Conservation (phyloP, 331 rosid genomes). For the Stylosanthes scabra region DNA sequence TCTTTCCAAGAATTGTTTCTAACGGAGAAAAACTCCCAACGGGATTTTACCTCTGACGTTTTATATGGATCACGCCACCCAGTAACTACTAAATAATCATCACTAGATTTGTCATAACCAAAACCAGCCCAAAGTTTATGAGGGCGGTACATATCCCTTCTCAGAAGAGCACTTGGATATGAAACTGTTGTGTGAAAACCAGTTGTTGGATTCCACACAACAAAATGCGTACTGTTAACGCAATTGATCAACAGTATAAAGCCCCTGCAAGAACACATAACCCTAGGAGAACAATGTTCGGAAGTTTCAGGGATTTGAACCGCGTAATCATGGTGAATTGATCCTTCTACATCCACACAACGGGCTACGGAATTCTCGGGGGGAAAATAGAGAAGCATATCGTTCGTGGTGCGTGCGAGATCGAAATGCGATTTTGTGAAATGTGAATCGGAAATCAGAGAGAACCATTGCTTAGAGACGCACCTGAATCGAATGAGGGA, state of each 20-base stretch:
- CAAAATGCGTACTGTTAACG: background rate
- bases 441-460: background rate
- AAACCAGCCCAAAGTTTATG: background rate
- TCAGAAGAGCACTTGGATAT: background rate
- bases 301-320: background rate
- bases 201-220: constrained; percentile 27
- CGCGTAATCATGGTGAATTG: background rate
- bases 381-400: background rate
- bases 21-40: background rate
- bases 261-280: background rate
- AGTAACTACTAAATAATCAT: constrained; percentile 18
- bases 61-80: background rate
- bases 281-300: background rate
- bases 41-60: background rate
- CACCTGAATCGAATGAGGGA: constrained; percentile 20
- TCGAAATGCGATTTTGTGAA: constrained; percentile 6
- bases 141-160: background rate
- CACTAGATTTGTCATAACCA: background rate
- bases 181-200: background rate
- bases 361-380: too few species aligned
- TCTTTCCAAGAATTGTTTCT: constrained; percentile 12
- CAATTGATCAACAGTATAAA: background rate
- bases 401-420: background rate
- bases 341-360: background rate
- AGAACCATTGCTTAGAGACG: constrained; percentile 9